Conservation (phyloP, 495 filamentous ascomycete genomes). For the Pyrenula massariospora region DNA sequence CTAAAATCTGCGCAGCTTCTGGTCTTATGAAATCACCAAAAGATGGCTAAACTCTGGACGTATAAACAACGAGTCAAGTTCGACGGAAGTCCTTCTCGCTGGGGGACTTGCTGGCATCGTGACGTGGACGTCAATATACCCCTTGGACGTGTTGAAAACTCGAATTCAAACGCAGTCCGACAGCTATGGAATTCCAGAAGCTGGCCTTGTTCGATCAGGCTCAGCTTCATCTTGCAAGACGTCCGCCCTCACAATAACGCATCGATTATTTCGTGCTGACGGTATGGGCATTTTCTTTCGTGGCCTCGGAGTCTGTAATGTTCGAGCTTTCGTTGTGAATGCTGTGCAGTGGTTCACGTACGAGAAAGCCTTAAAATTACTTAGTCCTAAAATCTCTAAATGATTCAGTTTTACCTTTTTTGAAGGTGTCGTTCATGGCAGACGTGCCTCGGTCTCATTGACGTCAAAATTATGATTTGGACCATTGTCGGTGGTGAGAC, state of each 20-base stretch:
- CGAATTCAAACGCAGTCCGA: constrained; percentile 58
- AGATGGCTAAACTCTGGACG: constrained; percentile 29
- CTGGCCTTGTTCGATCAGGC: constrained; percentile 10
- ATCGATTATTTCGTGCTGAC: constrained; percentile 43
- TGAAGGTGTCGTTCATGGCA: too few relatives aligned
- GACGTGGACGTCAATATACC: constrained; percentile 80
- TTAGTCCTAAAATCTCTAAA: too few relatives aligned
- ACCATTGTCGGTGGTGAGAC: constrained; percentile 58
- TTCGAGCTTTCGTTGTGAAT: constrained; percentile 79
- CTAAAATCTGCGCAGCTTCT: constrained; percentile 43
- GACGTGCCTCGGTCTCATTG: too few relatives aligned
- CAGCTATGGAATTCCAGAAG: constrained; percentile 24
- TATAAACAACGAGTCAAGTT: constrained; percentile 23
- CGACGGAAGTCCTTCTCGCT: constrained; percentile 57
- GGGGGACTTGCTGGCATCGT: constrained; percentile 76
- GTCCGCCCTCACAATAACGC: background rate
- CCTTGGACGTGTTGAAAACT: constrained; percentile 83
- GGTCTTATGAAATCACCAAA: constrained; percentile 68
- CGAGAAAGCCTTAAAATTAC: constrained; percentile 60
- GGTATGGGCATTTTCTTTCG: constrained; percentile 62
- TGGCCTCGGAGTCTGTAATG: constrained; percentile 66
- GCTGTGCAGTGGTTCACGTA: constrained; percentile 73
- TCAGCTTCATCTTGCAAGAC: constrained; percentile 2
- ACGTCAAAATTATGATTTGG: too few relatives aligned
- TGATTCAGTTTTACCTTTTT: too few relatives aligned